phyloP scores from a whole-genome alignment of 108 stramenopile species.

The Pinguiococcus pyrenoidosus region DNA sequence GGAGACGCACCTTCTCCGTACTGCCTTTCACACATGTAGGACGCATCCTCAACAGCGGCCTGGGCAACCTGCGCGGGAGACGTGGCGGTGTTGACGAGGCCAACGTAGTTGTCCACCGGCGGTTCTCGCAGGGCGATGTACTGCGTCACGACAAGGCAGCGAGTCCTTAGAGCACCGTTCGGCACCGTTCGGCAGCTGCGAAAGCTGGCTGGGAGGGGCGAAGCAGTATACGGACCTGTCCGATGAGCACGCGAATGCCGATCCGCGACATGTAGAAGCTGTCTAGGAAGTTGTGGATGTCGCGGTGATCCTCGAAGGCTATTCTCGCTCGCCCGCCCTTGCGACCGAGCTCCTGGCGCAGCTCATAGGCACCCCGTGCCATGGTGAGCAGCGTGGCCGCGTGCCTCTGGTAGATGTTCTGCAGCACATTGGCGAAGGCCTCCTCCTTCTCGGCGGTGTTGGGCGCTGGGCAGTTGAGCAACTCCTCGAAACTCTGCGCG shows the following conservation, averaged over 20 bases:
- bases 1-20: no score
- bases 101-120: constrained; percentile 69
- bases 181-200: background rate
- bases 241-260: constrained; percentile 95
- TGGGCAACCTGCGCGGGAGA: constrained; percentile 87
- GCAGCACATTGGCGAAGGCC: constrained; percentile 61
- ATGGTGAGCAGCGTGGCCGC: constrained; percentile 81
- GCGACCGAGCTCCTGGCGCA: constrained; percentile 38
- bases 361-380: constrained; percentile 89
- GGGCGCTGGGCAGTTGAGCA: constrained; percentile 55
- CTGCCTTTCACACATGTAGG: constrained; percentile 87
- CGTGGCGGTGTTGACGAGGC: constrained; percentile 43
- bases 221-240: constrained; percentile 19
- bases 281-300: constrained; percentile 82
- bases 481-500: constrained; percentile 65
- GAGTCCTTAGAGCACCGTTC: background rate
- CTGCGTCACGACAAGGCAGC: constrained; percentile 27
- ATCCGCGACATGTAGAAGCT: constrained; percentile 90
- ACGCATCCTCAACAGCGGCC: constrained; percentile 88
- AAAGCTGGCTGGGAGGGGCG: background rate
- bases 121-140: constrained; percentile 69
- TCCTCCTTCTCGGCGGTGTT: constrained; percentile 45
- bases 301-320: constrained; percentile 1
- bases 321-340: background rate
- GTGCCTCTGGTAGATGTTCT: constrained; percentile 81